Evolutionary conservation across 495 filamentous ascomycete species (phyloP), one percentile per base, ranked within the genome.

Genomic region (Xanthoparmelia taractica): DNA sequence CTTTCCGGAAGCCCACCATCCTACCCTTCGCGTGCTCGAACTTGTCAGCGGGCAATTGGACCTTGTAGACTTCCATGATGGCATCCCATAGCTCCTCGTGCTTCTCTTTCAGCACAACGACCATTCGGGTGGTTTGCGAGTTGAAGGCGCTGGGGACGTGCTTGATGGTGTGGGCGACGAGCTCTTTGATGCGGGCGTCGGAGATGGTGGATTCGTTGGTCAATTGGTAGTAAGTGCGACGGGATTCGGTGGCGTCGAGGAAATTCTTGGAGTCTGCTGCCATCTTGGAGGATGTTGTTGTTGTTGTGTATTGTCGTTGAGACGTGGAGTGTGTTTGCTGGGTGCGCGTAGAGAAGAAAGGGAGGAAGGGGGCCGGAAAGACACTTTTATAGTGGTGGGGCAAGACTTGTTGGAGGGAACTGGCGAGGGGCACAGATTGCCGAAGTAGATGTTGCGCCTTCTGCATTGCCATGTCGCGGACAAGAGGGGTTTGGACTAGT

Each of bases 101-200:
- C 65, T 83, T 75, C 23, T 75, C 65, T 45, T 76, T 72, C 58
- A 83, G 63, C 17, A 82, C 67, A 2, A 83, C 70, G 18, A 81
- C 73, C 23, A 79, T 48, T 18, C 81, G 78, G 1, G 78, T 79
- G 36, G 81, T 79, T 63, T 84, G 81, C 38, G 79, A 81, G 71
- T 84, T 82, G 74, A 82, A 84, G 10, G 81, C 71, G 64, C 76
- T 79, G 63, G 81, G 81, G 29, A 77, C 71, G 59, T 78, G 72
- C 56, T 77, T 70, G 63, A 83, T 73, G 59, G 79, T 76, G 13
- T 75, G 64, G 52, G 76, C 71, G 66, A 82, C 76, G 54, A 84
- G 73, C 58, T 80, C 74, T 61, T 79, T 74, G 69, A 84, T 75
- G 65, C 77, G 74, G 62, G 69, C 66, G 68, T 84, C 80, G 8